Evolutionary conservation across 108 stramenopile species (phyloP), one percentile per base, ranked within the genome.

Genomic region (Cyclotella kingstonii): DNA sequence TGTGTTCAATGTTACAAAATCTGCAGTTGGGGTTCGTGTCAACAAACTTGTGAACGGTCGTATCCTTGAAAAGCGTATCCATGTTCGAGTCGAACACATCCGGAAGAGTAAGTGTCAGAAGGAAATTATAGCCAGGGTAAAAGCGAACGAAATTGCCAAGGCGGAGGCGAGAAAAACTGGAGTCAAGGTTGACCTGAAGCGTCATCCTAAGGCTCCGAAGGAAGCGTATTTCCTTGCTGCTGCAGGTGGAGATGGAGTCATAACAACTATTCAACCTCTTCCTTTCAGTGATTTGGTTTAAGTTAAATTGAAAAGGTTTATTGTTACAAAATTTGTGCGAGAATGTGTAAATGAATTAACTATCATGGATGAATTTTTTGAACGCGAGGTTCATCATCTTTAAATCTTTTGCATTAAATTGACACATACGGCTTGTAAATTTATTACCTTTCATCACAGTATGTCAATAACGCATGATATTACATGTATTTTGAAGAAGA

Each of bases 81-180:
- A 98, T 89, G 95, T 99, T 17, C 93, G 97, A 53, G 94, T 98
- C 54, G 97, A 98, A 83, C 99, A 99, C 83, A 90, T 98, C 34
- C 79, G 91, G 51, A 80, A 82, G 45, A 95, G 95, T 77, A 94
- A 90, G 81, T 97, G 96, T 85, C 95, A 95, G 60, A 87, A 94
- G 80, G 97, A 98, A 75, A 93, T 98, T 57, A 66, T 92, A 31
- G 58, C 73, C 25, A 78, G 90, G 31, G 82, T 81, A 54, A 79
- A 79, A 47, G 77, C 74, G 25, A 92, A 95, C 73, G 91, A 95
- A 61, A 68, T 68, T 34, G 81, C 82, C 65, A 95, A 95, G 84
- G 87, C 73, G 48, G 87, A 85, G 54, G 90, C 94, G 19, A 72
- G 70, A 41, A 85, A 87, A 61, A 87, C 86, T 22, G 91, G 94